Evolutionary conservation across 2,329 filamentous ascomycete species (phyloP), one percentile per base, ranked within the genome.

Genomic region (Rhexocercosporidium sp.): DNA sequence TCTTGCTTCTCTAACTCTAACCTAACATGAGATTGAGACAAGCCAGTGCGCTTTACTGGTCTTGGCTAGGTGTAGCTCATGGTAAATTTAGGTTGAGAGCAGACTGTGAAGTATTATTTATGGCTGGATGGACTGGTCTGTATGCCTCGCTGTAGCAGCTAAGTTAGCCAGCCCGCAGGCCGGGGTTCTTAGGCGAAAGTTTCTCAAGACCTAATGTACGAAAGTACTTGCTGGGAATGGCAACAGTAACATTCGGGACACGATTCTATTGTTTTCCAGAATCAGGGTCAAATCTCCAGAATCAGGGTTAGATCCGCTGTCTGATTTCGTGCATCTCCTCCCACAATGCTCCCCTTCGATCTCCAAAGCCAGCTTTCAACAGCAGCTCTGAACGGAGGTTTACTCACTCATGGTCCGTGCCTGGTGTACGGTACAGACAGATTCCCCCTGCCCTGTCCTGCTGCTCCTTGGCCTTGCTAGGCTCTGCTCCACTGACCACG

Each of bases 401-500:
- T 59, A 11, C 20, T 69, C 22, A 59, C 41, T 67, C n/a, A 4
- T 31, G 68, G 65, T 64, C 62, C 51, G 62, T 70, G 65, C 59
- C 22, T 31, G 61, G 29, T 25, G 22, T 20, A 31, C 20, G 39
- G 53, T 34, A 51, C n/a, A n/a, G n/a, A n/a, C n/a, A n/a, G n/a
- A n/a, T n/a, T n/a, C n/a, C 27, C 37, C 49, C 27, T 37, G 18
- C 34, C 56, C 20, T 39, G 56, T 34, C 31, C 7, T 59, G 25
- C 27, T 51, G 14, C 51, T 54, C 11, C 39, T 41, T 41, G 44
- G 44, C 18, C 44, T 9, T 46, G 16, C 44, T 57, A 59, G 41
- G 39, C 46, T 20, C 39, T 34, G 57, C 62, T 65, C 66, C 70
- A 69, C 66, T 57, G 68, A 51, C 70, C 70, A 72, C 69, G 70